phyloP scores from a whole-genome alignment of 2,329 filamentous ascomycete species.

The Colletotrichum sp. region DNA sequence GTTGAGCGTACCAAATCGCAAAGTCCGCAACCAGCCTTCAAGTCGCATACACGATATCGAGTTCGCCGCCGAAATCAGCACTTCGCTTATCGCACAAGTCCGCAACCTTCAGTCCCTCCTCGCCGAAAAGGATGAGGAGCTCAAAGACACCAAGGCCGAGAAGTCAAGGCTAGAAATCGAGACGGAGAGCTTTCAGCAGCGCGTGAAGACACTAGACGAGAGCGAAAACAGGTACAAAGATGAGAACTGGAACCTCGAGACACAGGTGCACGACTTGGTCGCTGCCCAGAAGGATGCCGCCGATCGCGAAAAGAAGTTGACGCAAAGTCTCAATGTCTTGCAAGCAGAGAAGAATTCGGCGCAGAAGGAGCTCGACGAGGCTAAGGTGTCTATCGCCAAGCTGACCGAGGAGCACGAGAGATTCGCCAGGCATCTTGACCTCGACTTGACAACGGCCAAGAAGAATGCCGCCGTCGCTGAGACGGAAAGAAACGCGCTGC shows the following conservation, averaged over 20 bases:
- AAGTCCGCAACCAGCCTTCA: constrained; percentile 86
- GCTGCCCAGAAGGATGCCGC: constrained; percentile 75
- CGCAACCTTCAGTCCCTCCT: constrained; percentile 86
- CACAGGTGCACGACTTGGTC: constrained; percentile 84
- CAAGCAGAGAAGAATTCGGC: constrained; percentile 77
- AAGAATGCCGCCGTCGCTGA: constrained; percentile 81
- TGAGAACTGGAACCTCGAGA: constrained; percentile 97
- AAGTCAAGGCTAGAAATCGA: constrained; percentile 84
- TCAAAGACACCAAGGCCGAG: constrained; percentile 77
- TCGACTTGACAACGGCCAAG: constrained; percentile 84
- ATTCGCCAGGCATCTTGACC: constrained; percentile 82
- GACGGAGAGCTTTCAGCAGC: constrained; percentile 77
- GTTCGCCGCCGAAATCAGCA: constrained; percentile 98
- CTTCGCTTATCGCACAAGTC: constrained; percentile 91
- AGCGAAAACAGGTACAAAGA: constrained; percentile 97
- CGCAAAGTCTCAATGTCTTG: constrained; percentile 71
- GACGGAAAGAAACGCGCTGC: constrained; percentile 76
- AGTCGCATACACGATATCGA: constrained; percentile 95
- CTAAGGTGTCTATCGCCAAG: constrained; percentile 80
- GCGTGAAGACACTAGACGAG: constrained; percentile 84
- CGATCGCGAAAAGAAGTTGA: constrained; percentile 84
- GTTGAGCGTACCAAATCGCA: constrained; percentile 83
- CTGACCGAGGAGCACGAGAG: constrained; percentile 81
- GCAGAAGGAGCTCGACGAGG: constrained; percentile 89
- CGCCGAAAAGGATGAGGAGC: constrained; percentile 84